Percentiles rank a stretch among this genome's conserved stretches.
These are phyloP conservation scores for Argentina anserina DNA, from an alignment of 306 rosid species.

Conservation along the genomic window DNA sequence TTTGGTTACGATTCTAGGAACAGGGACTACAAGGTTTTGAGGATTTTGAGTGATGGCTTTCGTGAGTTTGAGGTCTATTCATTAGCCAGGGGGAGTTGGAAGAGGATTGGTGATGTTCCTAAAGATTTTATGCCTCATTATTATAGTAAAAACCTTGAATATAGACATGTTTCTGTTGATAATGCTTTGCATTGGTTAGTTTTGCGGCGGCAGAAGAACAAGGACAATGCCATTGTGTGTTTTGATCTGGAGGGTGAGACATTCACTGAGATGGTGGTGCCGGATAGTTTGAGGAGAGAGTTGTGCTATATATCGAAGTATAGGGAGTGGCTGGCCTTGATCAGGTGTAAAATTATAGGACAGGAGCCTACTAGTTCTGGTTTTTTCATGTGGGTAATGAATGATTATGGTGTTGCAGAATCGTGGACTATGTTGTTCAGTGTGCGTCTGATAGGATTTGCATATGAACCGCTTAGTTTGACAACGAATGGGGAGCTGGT, in stretches of 20 bases:
- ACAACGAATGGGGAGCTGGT: constrained; percentile 1
- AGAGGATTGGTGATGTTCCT: background rate
- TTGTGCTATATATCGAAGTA: background rate
- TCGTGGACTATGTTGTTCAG: constrained; percentile 3
- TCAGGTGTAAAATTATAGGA: background rate
- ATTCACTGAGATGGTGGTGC: background rate
- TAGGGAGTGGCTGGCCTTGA: background rate
- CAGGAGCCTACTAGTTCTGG: background rate
- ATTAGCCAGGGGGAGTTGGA: background rate
- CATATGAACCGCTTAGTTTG: background rate
- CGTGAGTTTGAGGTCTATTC: constrained; percentile 3
- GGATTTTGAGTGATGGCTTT: background rate
- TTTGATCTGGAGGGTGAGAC: background rate
- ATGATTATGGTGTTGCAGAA: background rate
- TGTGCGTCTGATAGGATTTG: background rate
- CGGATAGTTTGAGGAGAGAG: background rate
- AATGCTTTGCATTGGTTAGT: background rate
- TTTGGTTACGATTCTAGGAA: background rate
- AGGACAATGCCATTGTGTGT: background rate
- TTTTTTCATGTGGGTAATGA: constrained; percentile 2
- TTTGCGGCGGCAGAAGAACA: background rate
- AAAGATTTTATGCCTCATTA: background rate
- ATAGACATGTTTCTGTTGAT: background rate
- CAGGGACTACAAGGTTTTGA: background rate
- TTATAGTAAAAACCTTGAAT: background rate